phyloP scores from a whole-genome alignment of 2,329 filamentous ascomycete genomes.

The Fusarium sp. region DNA sequence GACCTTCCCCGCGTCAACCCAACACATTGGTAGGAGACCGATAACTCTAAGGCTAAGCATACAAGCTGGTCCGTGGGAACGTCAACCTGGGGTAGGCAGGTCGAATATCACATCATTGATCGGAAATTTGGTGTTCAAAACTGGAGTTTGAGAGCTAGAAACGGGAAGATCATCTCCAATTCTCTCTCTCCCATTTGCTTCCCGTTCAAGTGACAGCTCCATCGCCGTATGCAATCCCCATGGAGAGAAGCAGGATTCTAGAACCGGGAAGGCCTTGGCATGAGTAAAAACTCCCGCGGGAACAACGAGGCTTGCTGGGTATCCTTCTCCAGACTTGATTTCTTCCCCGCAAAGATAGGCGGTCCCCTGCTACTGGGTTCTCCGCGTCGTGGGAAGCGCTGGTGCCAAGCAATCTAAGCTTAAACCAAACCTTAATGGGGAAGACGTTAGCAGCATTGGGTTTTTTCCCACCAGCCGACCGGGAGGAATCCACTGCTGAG shows the following conservation, averaged over 20 bases:
- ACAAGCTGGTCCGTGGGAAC: neutral
- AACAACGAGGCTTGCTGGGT: neutral
- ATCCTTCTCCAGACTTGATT: neutral
- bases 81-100: neutral
- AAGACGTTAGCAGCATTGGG: neutral
- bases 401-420: slow-evolving; percentile 4
- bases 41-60: neutral
- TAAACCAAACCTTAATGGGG: slow-evolving; percentile 5
- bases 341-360: slow-evolving; percentile 2
- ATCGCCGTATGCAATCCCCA: neutral
- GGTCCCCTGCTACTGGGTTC: neutral
- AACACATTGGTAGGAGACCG: neutral
- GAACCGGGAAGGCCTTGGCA: slow-evolving; percentile 14
- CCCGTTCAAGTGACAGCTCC: neutral
- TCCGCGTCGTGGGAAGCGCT: slow-evolving; percentile 3
- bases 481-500: neutral
- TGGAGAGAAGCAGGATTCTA: neutral
- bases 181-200: neutral
- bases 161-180: slow-evolving; percentile 1
- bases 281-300: neutral
- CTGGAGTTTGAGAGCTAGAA: neutral
- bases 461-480: neutral
- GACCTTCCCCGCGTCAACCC: neutral
- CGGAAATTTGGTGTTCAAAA: neutral
- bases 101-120: neutral